phyloP scores from a whole-genome alignment of 2,329 filamentous ascomycete species.

The Colletotrichum nymphaeae region DNA sequence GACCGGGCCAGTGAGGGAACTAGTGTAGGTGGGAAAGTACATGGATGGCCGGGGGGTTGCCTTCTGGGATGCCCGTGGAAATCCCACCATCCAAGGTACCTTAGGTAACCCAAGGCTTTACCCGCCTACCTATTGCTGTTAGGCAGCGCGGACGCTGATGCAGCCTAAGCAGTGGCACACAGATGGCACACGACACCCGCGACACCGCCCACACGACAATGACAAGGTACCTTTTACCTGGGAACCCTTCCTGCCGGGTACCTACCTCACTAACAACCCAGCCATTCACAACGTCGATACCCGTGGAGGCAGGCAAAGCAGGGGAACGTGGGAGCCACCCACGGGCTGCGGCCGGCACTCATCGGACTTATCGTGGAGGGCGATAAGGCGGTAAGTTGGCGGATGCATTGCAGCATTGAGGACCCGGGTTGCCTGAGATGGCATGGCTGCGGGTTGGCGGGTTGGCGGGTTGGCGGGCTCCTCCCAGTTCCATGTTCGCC shows the following conservation, averaged over 20 bases:
- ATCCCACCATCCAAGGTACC: not conserved
- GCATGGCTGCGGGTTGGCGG: not conserved
- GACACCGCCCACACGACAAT: slow-evolving; percentile 7
- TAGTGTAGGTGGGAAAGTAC: not conserved
- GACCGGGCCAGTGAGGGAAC: slow-evolving; percentile 17
- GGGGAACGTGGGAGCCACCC: slow-evolving; percentile 4
- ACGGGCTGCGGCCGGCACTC: slow-evolving; percentile 20
- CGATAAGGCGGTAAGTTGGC: slow-evolving; percentile 24
- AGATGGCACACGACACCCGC: slow-evolving; percentile 26
- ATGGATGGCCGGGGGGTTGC: not conserved
- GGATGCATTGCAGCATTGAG: slow-evolving; percentile 24
- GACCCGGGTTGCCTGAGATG: slow-evolving; percentile 11
- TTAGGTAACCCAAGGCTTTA: not conserved
- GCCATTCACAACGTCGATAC: slow-evolving; percentile 20
- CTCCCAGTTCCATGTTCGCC: slow-evolving; percentile 26
- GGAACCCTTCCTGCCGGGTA: slow-evolving; percentile 3
- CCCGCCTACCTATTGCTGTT: slow-evolving; percentile 26
- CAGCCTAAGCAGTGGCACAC: slow-evolving; percentile 21
- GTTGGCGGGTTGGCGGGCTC: not conserved
- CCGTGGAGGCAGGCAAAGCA: not conserved
- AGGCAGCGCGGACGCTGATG: slow-evolving; percentile 31
- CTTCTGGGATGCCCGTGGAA: not conserved
- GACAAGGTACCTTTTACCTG: not conserved
- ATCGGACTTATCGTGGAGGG: slow-evolving; percentile 11
- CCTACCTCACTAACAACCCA: slow-evolving; percentile 24